Evolutionary conservation across 2,329 filamentous ascomycete genomes (phyloP), one percentile per base, ranked within the genome.

Genomic region (Tolypocladium guangdongense): DNA sequence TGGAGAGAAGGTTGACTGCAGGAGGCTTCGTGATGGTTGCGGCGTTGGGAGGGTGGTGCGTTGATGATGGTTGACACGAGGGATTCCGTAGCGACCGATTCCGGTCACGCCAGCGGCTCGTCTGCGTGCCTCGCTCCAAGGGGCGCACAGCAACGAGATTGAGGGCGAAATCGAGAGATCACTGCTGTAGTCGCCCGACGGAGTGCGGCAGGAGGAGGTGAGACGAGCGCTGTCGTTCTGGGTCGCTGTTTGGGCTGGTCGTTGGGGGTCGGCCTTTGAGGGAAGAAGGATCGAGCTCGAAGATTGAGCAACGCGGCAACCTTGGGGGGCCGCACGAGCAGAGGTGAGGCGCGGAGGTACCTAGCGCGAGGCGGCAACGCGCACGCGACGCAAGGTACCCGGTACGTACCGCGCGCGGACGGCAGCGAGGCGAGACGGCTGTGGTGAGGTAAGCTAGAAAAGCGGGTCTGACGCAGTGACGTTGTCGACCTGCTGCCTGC

Each of bases 231-330:
- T 47, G 27, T 47, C 27, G 27, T 47, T 32, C 41, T 50, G 33
- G 45, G 36, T 49, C 30, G 56, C 52, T 39, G 47, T 27, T 43
- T 38, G 47, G 27, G 52, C n/a, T 47, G 43, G 55, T 56, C 56
- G 53, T 41, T 56, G 57, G 52, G 55, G 50, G 45, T 53, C 55
- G 47, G 55, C 49, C 52, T 54, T 59, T 59, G 59, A 58, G 60
- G 60, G 61, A 62, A 60, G 59, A 64, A 67, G 62, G 64, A 62
- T 65, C 59, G 63, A 66, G 64, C 64, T 65, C 62, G 55, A 62
- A 62, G 60, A 62, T 53, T 57, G 56, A 54, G 58, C 59, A 62
- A 59, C 57, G 59, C n/a, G 52, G 54, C 49, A 52, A 52, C 50
- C 52, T 47, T 55, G 54, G 57, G 57, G 55, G 55, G 56, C 52